These are phyloP conservation scores for Penicillium cinerascens DNA, from an alignment of 495 filamentous ascomycete species.

Conservation along the genomic window DNA sequence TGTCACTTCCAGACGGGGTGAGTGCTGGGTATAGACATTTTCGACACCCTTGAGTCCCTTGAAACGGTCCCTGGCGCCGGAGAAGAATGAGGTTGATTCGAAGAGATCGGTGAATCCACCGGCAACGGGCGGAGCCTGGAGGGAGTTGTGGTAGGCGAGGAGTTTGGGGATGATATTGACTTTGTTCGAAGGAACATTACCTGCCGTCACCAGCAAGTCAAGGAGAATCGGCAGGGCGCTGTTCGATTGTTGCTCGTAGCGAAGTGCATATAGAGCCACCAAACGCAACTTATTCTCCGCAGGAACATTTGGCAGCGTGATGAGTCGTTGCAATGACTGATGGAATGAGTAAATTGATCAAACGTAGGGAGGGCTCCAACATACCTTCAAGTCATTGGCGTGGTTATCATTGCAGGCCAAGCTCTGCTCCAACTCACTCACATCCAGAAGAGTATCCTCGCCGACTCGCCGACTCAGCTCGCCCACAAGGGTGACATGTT, in stretches of 20 bases:
- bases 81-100: slow-evolving; percentile 87
- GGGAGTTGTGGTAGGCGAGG: slow-evolving; percentile 75
- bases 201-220: slow-evolving; percentile 76
- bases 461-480: slow-evolving; percentile 86
- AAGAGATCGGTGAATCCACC: slow-evolving; percentile 86
- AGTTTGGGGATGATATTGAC: slow-evolving; percentile 74
- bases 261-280: slow-evolving; percentile 86
- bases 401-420: slow-evolving; percentile 97
- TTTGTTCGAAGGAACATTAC: slow-evolving; percentile 65
- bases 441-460: slow-evolving; percentile 80
- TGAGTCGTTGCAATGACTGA: slow-evolving; percentile 79
- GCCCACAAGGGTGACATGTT: slow-evolving; percentile 93
- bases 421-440: slow-evolving; percentile 95
- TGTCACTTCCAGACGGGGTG: slow-evolving; percentile 79
- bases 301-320: slow-evolving; percentile 70
- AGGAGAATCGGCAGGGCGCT: slow-evolving; percentile 77
- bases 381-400: slow-evolving; percentile 76
- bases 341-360: slow-evolving; percentile 5
- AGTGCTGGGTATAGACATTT: slow-evolving; percentile 98
- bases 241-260: slow-evolving; percentile 80
- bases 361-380: slow-evolving; percentile 3
- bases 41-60: slow-evolving; percentile 96
- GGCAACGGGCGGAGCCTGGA: slow-evolving; percentile 66
- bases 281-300: slow-evolving; percentile 78
- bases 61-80: slow-evolving; percentile 81